A percentile compares a stretch with the other conserved stretches of the same genome.
phyloP scores from a whole-genome alignment of 371 early-diverging fungal species.

The Batkoa obscura region DNA sequence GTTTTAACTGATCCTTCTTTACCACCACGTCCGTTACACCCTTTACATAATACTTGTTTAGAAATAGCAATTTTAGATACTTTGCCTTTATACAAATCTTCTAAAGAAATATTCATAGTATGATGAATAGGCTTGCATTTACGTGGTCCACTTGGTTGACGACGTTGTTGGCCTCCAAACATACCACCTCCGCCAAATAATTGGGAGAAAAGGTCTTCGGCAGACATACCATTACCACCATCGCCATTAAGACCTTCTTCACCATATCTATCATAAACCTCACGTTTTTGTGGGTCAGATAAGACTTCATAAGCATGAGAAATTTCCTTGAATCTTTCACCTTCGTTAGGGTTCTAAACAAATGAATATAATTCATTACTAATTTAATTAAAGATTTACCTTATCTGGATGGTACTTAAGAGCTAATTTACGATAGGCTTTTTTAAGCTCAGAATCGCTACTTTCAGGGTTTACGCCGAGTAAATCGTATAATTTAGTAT shows the following conservation, averaged over 20 bases:
- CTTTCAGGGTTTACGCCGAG: conserved; percentile 73
- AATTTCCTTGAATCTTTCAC: conserved; percentile 77
- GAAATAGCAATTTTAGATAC: conserved; percentile 54
- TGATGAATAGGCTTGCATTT: conserved; percentile 59
- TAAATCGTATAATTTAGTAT: conserved; percentile 80
- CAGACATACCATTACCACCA: conserved; percentile 31
- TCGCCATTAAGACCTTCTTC: conserved; percentile 57
- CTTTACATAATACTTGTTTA: conserved; percentile 58
- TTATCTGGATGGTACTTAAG: conserved; percentile 92
- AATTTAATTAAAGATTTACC: too few relatives aligned
- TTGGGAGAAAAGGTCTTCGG: conserved; percentile 70
- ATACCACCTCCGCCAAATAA: conserved; percentile 48
- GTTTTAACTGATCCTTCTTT: conserved; percentile 45
- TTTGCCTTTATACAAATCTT: conserved; percentile 80
- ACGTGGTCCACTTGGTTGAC: conserved; percentile 46
- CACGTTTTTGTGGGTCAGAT: conserved; percentile 69
- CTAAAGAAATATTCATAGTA: conserved; percentile 55
- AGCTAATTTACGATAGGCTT: conserved; percentile 82
- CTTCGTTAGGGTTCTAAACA: conserved; percentile 37
- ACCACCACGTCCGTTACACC: conserved; percentile 59
- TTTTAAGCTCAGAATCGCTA: conserved; percentile 66
- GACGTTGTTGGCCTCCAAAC: conserved; percentile 27
- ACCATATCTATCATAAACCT: conserved; percentile 71
- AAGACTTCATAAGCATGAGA: conserved; percentile 90
- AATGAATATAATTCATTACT: too few relatives aligned